Evolutionary conservation across 2,329 filamentous ascomycete genomes (phyloP).

Genomic region (Pyrenochaeta sp.): DNA sequence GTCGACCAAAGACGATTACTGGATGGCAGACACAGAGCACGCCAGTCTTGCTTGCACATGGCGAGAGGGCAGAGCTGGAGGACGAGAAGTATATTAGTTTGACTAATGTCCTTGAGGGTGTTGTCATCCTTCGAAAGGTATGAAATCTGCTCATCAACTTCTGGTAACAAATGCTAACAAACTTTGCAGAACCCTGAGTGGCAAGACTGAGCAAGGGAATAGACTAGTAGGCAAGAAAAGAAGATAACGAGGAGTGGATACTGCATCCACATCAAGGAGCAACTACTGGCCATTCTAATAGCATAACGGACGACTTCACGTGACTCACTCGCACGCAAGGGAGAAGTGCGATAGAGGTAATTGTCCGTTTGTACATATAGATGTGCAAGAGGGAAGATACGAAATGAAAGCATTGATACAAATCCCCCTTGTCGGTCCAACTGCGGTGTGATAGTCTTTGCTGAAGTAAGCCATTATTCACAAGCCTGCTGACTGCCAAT

Average conservation of each 20-base stretch:
- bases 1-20: slow-evolving; percentile 97
- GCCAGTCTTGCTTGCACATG: slow-evolving; percentile 92
- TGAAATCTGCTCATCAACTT: slow-evolving; percentile 35
- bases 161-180: slow-evolving; percentile 18
- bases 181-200: slow-evolving; percentile 54
- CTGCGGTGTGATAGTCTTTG: too few relatives aligned
- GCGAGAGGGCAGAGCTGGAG: slow-evolving; percentile 94
- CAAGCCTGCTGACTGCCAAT: too few relatives aligned
- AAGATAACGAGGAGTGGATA: slow-evolving; percentile 12
- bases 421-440: neutral
- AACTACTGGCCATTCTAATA: slow-evolving; percentile 36
- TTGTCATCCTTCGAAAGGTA: slow-evolving; percentile 98
- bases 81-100: slow-evolving; percentile 96
- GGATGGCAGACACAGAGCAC: slow-evolving; percentile 99
- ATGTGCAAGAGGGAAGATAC: slow-evolving; percentile 30
- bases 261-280: slow-evolving; percentile 22
- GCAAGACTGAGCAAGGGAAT: slow-evolving; percentile 44
- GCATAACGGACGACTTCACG: slow-evolving; percentile 28
- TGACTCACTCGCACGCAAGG: slow-evolving; percentile 6
- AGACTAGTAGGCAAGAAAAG: slow-evolving; percentile 3
- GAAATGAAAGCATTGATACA: slow-evolving; percentile 36
- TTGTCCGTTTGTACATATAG: slow-evolving; percentile 38
- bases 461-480: too few relatives aligned
- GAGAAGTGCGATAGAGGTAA: slow-evolving; percentile 11
- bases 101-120: slow-evolving; percentile 87